phyloP scores from a whole-genome alignment of 495 filamentous ascomycete genomes.

The Hypoxylon intermedium region DNA sequence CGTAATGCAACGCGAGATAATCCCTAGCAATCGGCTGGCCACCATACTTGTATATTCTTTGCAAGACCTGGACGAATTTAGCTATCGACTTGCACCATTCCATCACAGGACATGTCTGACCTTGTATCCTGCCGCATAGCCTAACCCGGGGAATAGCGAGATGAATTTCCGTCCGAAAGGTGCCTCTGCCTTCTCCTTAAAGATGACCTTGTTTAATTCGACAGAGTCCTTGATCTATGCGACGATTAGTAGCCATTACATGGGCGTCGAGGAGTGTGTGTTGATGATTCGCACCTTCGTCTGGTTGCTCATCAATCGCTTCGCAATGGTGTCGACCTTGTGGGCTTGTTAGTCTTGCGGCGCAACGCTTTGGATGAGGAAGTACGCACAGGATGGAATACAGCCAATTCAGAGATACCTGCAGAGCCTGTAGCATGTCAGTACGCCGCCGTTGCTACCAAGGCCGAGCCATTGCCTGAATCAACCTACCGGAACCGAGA shows the following conservation, averaged over 20 bases:
- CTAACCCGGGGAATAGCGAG: slow-evolving; percentile 94
- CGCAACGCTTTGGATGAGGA: slow-evolving; percentile 28
- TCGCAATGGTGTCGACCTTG: slow-evolving; percentile 96
- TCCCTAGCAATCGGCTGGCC: slow-evolving; percentile 96
- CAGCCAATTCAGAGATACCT: slow-evolving; percentile 92
- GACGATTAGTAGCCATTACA: slow-evolving; percentile 29
- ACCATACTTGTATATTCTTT: slow-evolving; percentile 98
- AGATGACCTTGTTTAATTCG: slow-evolving; percentile 86
- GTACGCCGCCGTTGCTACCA: not conserved
- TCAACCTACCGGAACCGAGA: slow-evolving; percentile 80
- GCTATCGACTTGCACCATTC: not conserved
- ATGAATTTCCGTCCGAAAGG: slow-evolving; percentile 79
- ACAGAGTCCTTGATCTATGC: slow-evolving; percentile 63
- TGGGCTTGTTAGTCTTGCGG: slow-evolving; percentile 40
- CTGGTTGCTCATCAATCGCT: slow-evolving; percentile 99
- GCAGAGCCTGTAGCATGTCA: slow-evolving; percentile 70
- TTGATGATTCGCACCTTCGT: slow-evolving; percentile 61
- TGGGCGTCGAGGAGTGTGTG: slow-evolving; percentile 13
- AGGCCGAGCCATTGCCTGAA: no score
- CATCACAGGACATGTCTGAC: slow-evolving; percentile 51
- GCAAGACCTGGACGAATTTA: slow-evolving; percentile 66
- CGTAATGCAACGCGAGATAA: slow-evolving; percentile 83
- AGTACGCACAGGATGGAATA: slow-evolving; percentile 88
- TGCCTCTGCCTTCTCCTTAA: slow-evolving; percentile 85
- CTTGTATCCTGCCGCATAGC: slow-evolving; percentile 98